Conservation (phyloP, 352 stramenopile species). For the Discostella stelligera region DNA sequence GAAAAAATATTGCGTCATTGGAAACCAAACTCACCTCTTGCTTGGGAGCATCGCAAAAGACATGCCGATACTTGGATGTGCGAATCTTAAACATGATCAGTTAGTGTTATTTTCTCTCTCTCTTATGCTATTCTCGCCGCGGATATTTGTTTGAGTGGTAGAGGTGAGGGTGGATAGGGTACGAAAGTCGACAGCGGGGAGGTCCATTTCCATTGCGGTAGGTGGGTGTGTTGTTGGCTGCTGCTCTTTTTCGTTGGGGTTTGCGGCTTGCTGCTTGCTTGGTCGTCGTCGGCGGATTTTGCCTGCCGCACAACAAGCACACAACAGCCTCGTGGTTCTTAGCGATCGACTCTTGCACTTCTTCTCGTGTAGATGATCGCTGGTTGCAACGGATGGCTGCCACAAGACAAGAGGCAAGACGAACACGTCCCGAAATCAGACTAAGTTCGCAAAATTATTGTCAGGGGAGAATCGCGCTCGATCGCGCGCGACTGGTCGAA, state of each 20-base stretch:
- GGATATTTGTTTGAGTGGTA: too few relatives aligned
- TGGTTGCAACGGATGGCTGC: not conserved
- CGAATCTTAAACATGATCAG: slow-evolving; percentile 84
- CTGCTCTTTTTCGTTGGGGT: too few relatives aligned
- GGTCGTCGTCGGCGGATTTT: too few relatives aligned
- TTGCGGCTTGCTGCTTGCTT: too few relatives aligned
- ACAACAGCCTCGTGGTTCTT: not conserved
- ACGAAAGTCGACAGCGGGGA: too few relatives aligned
- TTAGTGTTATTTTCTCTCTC: not conserved
- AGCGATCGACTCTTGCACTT: not conserved
- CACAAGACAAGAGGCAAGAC: not conserved
- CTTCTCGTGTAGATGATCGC: not conserved
- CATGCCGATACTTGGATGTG: slow-evolving; percentile 97
- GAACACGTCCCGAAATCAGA: not conserved
- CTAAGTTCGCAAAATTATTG: not conserved
- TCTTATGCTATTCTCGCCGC: not conserved
- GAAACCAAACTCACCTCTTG: slow-evolving; percentile 80
- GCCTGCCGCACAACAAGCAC: too few relatives aligned
- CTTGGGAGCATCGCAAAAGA: slow-evolving; percentile 96
- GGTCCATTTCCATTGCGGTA: too few relatives aligned
- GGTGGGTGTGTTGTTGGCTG: too few relatives aligned
- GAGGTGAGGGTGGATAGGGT: too few relatives aligned
- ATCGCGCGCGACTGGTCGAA: not conserved
- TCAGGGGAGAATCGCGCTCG: not conserved
- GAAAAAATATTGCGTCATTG: not conserved